Conservation (phyloP, 1,139 yeast genomes). For the Candida pseudoviswanathii region DNA sequence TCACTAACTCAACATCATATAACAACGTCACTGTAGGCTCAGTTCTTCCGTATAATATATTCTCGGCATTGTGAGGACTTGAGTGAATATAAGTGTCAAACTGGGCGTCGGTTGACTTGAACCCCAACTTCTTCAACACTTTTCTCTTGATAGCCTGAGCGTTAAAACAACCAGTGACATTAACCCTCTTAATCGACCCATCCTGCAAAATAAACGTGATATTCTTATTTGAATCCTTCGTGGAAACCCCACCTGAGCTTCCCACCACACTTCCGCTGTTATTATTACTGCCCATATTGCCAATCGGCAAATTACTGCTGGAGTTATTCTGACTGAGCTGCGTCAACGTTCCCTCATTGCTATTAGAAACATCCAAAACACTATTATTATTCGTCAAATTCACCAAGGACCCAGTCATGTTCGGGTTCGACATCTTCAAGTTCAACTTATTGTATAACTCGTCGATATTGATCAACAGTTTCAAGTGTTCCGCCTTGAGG, state of each 20-base stretch:
- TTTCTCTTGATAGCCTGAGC: constrained; percentile 78
- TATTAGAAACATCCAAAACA: constrained; percentile 14
- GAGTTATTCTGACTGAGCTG: constrained; percentile 10
- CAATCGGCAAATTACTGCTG: constrained; percentile 3
- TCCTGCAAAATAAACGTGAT: constrained; percentile 73
- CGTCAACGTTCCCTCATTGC: constrained; percentile 19
- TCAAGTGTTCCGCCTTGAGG: constrained; percentile 40
- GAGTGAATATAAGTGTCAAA: constrained; percentile 49
- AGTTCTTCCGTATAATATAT: constrained; percentile 8
- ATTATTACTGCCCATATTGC: constrained; percentile 1
- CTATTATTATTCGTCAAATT: constrained; percentile 5
- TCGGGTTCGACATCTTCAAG: constrained; percentile 5
- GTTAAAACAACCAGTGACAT: constrained; percentile 78
- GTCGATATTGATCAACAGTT: constrained; percentile 32
- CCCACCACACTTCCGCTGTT: constrained; percentile 11
- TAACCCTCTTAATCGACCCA: constrained; percentile 74
- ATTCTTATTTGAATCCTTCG: constrained; percentile 44
- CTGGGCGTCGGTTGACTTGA: constrained; percentile 38
- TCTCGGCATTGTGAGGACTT: constrained; percentile 11
- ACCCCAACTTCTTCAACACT: constrained; percentile 63
- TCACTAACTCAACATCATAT: constrained; percentile 78
- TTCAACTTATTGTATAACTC: constrained; percentile 22
- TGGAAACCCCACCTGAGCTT: constrained; percentile 15
- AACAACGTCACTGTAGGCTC: constrained; percentile 46
- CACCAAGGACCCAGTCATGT: background rate